Conservation (phyloP, 805 yeast species). For the Zygoascus tannicola region DNA sequence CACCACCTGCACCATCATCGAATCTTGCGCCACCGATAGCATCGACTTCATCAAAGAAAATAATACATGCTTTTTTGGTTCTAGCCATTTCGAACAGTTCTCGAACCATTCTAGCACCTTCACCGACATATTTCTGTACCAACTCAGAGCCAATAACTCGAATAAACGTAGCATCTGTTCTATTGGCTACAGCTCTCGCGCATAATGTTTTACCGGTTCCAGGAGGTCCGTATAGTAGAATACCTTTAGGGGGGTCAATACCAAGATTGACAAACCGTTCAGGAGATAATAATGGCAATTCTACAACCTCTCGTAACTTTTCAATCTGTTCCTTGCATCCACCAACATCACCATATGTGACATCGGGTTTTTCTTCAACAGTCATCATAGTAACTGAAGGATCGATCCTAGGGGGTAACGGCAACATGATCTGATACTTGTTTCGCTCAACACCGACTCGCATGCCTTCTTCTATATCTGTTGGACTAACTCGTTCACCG, state of each 20-base stretch:
- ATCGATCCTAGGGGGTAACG: constrained; percentile 95
- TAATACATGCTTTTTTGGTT: constrained; percentile 95
- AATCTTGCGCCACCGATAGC: constrained; percentile 99
- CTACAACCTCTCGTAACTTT: constrained; percentile 91
- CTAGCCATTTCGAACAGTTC: constrained; percentile 99
- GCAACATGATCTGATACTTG: constrained; percentile 93
- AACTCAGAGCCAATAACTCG: constrained; percentile 97
- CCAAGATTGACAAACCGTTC: constrained; percentile 96
- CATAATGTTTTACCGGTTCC: constrained; percentile 98
- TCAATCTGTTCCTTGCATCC: constrained; percentile 99
- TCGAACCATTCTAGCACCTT: constrained; percentile 99
- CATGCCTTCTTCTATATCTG: constrained; percentile 99
- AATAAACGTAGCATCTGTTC: constrained; percentile 98
- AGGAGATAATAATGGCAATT: constrained; percentile 85
- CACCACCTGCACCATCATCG: constrained; percentile 99
- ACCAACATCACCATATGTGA: constrained; percentile 95
- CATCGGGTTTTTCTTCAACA: constrained; percentile 98
- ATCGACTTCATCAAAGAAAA: constrained; percentile 96
- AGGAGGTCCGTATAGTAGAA: constrained; percentile 92
- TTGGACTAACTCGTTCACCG: constrained; percentile 95
- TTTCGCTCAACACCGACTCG: constrained; percentile 98
- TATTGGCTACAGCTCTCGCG: constrained; percentile 98
- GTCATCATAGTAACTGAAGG: constrained; percentile 99
- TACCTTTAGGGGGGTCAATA: constrained; percentile 98
- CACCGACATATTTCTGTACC: constrained; percentile 98